Base-by-base conservation (phyloP, 331 rosid genomes). In the Pyracantha coccinea region DNA sequence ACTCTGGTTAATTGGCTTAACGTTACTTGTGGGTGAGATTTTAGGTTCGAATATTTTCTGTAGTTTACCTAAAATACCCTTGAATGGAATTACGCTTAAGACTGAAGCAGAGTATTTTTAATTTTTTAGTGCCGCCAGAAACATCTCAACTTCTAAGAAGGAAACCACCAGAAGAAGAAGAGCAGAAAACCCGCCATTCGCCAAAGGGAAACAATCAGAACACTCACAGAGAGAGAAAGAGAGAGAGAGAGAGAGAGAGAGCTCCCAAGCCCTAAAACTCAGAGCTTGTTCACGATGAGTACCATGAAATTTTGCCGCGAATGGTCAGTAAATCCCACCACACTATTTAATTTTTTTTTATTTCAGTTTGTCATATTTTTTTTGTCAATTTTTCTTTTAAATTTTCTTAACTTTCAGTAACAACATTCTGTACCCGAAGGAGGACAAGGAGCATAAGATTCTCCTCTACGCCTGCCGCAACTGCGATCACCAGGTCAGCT, bases 261-360 rank as follows among this genome's bases (percentile, higher is more conserved):
- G 8, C 74, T 52, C 24, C 24, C 33, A 23, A 63, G 12, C 28
- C 52, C 57, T 4, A 63, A 29, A 58, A 6, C n/a, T 31, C 41
- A 9, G 13, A 27, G 17, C 68, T 13, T 72, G 45, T 65, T 28
- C 84, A 94, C 90, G 70, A 92, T 94, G 99, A 90, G 97, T 86
- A 82, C 97, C 79, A 92, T 94, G 99, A 94, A 94, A 50, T 94
- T 94, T 85, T 94, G 99, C 88, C 96, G 97, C 70, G 97, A 94
- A 87, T 94, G 99, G 99, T 94, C 66, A 1, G 85, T 63, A 6
- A 24, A 17, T 52, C 63, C 65, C 54, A 21, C 17, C 54, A 19
- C 10, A 2, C 57, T 52, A 15, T 17, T 52, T 52, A 15, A 52
- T 17, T 4, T 50, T 17, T 4, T 50, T 14, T 50, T 4, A 50